phyloP scores from a whole-genome alignment of 2,329 filamentous ascomycete species.

The Pyrenophora tritici-repentis region DNA sequence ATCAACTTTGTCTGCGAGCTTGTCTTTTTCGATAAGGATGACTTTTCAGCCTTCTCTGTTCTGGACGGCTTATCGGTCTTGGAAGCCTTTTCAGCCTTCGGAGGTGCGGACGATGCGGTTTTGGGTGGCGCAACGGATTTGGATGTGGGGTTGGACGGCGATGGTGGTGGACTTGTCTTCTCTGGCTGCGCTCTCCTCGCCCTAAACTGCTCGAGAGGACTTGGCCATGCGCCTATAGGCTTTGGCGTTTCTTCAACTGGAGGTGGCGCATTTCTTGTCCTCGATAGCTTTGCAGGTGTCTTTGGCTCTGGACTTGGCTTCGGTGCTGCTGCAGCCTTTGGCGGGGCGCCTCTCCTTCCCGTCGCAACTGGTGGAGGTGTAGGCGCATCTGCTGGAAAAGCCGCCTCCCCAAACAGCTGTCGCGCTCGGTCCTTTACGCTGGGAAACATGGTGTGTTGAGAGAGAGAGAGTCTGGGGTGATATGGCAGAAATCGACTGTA shows the following conservation, averaged over 20 bases:
- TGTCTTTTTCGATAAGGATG: slow-evolving; percentile 5
- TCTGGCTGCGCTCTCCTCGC: slow-evolving; percentile 7
- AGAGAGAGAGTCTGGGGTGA: neutral
- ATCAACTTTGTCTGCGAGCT: slow-evolving; percentile 15
- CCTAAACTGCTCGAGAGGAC: slow-evolving; percentile 10
- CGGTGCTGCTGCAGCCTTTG: slow-evolving; percentile 11
- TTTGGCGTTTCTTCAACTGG: slow-evolving; percentile 10
- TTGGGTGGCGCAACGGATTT: slow-evolving; percentile 10
- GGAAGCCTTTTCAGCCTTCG: neutral
- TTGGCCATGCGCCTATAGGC: slow-evolving; percentile 14
- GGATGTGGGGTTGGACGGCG: slow-evolving; percentile 13
- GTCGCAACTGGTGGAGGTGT: slow-evolving; percentile 14
- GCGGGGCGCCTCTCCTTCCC: slow-evolving; percentile 14
- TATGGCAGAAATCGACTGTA: slow-evolving; percentile 2
- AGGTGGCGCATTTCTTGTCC: slow-evolving; percentile 5
- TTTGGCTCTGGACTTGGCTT: slow-evolving; percentile 1
- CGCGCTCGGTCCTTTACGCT: slow-evolving; percentile 28
- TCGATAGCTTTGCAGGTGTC: neutral
- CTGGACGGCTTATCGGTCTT: slow-evolving; percentile 1
- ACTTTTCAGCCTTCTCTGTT: slow-evolving; percentile 9
- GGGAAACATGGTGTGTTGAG: slow-evolving; percentile 22
- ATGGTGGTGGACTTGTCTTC: neutral
- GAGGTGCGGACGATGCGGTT: neutral
- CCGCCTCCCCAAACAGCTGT: slow-evolving; percentile 14
- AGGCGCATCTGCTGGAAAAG: slow-evolving; percentile 5